Percentiles rank a stretch among this genome's conserved stretches.
These are phyloP conservation scores for Aspergillus sp. DNA, from an alignment of 2,329 filamentous ascomycete genomes.

Conservation along the genomic window DNA sequence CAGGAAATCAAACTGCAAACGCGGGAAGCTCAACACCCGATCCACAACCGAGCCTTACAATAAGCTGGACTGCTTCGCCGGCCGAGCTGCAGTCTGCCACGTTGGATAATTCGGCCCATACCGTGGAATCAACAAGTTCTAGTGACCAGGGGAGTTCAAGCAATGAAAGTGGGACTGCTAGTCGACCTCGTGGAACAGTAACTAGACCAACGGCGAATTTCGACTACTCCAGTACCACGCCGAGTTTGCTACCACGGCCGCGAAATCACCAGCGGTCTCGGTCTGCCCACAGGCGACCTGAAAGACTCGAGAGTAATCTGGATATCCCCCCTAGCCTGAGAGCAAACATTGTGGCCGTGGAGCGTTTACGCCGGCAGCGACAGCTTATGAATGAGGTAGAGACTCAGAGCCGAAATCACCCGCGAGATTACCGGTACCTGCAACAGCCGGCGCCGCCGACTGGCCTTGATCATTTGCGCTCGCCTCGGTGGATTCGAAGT, in stretches of 20 bases:
- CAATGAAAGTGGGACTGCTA: constrained; percentile 26
- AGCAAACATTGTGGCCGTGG: constrained; percentile 41
- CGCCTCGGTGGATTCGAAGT: constrained; percentile 44
- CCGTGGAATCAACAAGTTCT: constrained; percentile 26
- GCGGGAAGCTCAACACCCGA: constrained; percentile 29
- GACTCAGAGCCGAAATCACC: constrained; percentile 34
- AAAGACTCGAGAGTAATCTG: constrained; percentile 31
- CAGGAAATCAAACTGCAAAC: constrained; percentile 32
- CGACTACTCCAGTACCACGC: constrained; percentile 25
- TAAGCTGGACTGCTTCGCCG: constrained; percentile 48
- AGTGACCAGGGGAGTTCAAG: constrained; percentile 29
- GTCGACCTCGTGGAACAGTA: constrained; percentile 22
- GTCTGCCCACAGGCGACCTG: constrained; percentile 40
- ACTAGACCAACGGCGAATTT: constrained; percentile 27
- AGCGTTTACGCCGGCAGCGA: constrained; percentile 45
- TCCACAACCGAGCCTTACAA: constrained; percentile 39
- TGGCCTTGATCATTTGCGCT: constrained; percentile 41
- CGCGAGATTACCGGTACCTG: constrained; percentile 40
- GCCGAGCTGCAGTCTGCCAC: constrained; percentile 40
- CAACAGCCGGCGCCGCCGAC: constrained; percentile 30
- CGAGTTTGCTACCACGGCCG: constrained; percentile 31
- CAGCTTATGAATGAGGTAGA: constrained; percentile 43
- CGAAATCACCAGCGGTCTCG: constrained; percentile 37
- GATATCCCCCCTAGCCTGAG: constrained; percentile 39
- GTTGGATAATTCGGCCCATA: constrained; percentile 28